phyloP scores from a whole-genome alignment of 2,329 filamentous ascomycete genomes.

The Hawksworthiomyces lignivorus region DNA sequence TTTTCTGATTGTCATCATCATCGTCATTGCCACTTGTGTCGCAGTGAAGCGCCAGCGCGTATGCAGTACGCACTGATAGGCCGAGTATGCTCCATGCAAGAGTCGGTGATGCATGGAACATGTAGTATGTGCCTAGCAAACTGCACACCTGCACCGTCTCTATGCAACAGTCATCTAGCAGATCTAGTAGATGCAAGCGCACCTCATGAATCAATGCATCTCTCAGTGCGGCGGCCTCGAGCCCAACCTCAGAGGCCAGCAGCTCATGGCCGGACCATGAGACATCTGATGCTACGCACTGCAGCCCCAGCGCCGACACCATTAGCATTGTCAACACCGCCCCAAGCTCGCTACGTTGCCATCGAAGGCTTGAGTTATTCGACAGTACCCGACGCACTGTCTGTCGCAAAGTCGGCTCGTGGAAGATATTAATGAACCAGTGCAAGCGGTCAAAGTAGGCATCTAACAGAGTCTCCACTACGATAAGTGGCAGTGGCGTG shows the following conservation, averaged over 20 bases:
- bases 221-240: conserved; percentile 5
- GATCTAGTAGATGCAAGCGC: conserved; percentile 12
- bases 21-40: neutral
- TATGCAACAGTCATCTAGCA: conserved; percentile 12
- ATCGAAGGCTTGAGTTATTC: neutral
- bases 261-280: neutral
- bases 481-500: neutral
- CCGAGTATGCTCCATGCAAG: conserved; percentile 15
- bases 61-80: conserved; percentile 14
- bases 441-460: conserved; percentile 17
- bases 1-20: neutral
- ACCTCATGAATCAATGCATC: conserved; percentile 12
- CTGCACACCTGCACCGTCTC: conserved; percentile 12
- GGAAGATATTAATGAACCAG: conserved; percentile 17
- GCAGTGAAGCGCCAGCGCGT: conserved; percentile 15
- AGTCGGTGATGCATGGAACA: conserved; percentile 13
- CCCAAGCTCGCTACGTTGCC: neutral
- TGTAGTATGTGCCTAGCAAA: conserved; percentile 13
- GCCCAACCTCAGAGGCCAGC: neutral
- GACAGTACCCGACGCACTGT: conserved; percentile 8
- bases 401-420: conserved; percentile 14
- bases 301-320: no score
- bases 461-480: conserved; percentile 12
- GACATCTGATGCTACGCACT: no score
- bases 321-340: no score